These are phyloP conservation scores for Mollisia scopiformis DNA, from an alignment of 2,329 filamentous ascomycete genomes.

Conservation along the genomic window DNA sequence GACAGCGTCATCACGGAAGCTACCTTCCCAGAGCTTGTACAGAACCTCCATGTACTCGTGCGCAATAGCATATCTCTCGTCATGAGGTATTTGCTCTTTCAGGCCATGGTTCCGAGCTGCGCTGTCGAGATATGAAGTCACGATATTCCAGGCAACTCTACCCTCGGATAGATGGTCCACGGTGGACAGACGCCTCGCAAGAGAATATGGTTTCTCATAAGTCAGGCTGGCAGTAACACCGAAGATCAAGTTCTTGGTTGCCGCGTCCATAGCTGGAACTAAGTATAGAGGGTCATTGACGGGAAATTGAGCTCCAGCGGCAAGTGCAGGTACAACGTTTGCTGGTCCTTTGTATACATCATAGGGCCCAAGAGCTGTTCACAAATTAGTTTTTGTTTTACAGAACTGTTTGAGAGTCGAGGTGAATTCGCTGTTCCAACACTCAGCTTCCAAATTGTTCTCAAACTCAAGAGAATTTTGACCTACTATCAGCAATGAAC, in stretches of 20 bases:
- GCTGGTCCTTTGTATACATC: neutral
- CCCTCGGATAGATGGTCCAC: neutral
- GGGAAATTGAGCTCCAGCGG: neutral
- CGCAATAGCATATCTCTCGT: neutral
- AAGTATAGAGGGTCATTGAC: neutral
- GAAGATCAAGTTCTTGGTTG: neutral
- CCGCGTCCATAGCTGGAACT: neutral
- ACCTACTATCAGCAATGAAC: constrained; percentile 1
- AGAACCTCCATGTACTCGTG: neutral
- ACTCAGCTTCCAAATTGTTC: no score
- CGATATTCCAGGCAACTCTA: neutral
- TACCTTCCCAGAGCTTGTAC: neutral
- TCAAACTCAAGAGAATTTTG: no score
- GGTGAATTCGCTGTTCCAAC: no score
- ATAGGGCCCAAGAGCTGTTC: neutral
- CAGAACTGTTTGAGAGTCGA: no score
- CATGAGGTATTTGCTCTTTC: neutral
- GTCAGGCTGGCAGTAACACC: neutral
- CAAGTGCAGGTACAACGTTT: neutral
- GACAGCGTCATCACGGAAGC: neutral
- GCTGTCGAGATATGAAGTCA: neutral
- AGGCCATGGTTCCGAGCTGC: neutral
- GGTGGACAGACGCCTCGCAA: neutral
- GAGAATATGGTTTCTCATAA: neutral
- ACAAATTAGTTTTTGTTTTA: no score